Evolutionary conservation across 441 rosid species (phyloP), one percentile per base, ranked within the genome.

Genomic region (Populus hybrid): DNA sequence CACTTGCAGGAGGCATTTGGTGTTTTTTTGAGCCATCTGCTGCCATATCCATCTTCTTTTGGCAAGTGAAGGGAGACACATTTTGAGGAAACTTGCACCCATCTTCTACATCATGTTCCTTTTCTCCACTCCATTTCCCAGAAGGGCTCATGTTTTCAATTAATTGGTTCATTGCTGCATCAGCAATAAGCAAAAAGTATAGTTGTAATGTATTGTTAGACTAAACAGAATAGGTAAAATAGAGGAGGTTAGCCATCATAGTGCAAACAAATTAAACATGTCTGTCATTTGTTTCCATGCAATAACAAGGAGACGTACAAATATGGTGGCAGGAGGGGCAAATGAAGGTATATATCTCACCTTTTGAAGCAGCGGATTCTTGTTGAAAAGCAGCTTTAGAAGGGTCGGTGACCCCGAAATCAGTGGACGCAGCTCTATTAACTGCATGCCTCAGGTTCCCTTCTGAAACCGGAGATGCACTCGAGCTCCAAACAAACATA

Each of bases 401-500:
- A 61, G 87, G 30, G 57, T 86, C 91, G 35, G 79, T 70, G 36
- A 72, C 73, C 8, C 80, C 89, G 40, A 85, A 82, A 32, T 92
- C 93, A 40, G 89, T 79, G 38, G 93, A 92, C 69, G 87, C 85
- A 75, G 86, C 89, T 79, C 88, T 85, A 36, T 89, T 85, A 42
- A 89, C 89, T 16, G 86, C 89, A 64, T 88, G 88, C 75, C 87
- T 89, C 18, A 85, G 79, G 75, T 92, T 90, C 12, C 89, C 95
- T 84, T 94, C 97, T 0, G 94, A 92, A 28, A 88, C 94, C 0
- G 98, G 96, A 40, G 97, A 94, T 8, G 94, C 88, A 79, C 90
- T 92, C 4, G 97, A 91, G 83, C 97, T 92, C 98, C 98, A 91
- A 30, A 92, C 96, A 9, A 89, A 94, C 97, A 92, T 90, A 82